These are phyloP conservation scores for Suhomyces bolitotheri DNA, from an alignment of 1,139 yeast species.

Conservation along the genomic window DNA sequence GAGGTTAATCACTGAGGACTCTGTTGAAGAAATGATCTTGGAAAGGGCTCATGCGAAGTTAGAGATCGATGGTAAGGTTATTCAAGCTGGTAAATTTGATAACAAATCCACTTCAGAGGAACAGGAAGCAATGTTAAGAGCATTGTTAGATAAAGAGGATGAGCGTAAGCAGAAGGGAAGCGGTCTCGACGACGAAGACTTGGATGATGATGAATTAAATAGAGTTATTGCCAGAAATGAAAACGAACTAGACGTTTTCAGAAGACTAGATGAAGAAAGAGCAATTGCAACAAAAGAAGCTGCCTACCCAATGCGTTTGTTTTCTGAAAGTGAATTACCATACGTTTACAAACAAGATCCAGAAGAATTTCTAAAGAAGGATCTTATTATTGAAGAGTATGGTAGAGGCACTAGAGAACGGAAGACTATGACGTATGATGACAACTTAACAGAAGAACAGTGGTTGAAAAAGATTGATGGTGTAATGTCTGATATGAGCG, in stretches of 20 bases:
- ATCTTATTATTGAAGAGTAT: conserved; percentile 43
- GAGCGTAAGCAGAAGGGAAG: conserved; percentile 45
- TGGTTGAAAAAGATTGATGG: conserved; percentile 68
- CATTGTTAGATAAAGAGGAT: conserved; percentile 71
- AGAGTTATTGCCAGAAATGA: conserved; percentile 71
- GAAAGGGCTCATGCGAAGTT: conserved; percentile 82
- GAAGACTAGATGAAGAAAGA: conserved; percentile 59
- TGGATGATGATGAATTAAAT: conserved; percentile 73
- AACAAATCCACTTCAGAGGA: conserved; percentile 81
- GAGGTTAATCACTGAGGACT: conserved; percentile 75
- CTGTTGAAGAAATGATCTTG: conserved; percentile 79
- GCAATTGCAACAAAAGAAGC: conserved; percentile 41
- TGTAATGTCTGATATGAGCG: conserved; percentile 39
- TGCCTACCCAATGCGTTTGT: conserved; percentile 51
- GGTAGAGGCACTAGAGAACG: conserved; percentile 69
- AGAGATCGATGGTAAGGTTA: conserved; percentile 85
- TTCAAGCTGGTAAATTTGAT: conserved; percentile 86
- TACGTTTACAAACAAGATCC: conserved; percentile 56
- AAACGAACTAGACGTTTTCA: conserved; percentile 54
- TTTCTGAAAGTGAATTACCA: conserved; percentile 65
- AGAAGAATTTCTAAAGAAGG: conserved; percentile 48
- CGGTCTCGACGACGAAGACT: conserved; percentile 53
- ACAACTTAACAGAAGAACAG: conserved; percentile 73
- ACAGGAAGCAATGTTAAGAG: conserved; percentile 74
- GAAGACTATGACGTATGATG: conserved; percentile 61